Percentiles rank a stretch among this genome's conserved stretches.
Conservation (phyloP, 441 rosid genomes). For the Erodium chrysanthum region DNA sequence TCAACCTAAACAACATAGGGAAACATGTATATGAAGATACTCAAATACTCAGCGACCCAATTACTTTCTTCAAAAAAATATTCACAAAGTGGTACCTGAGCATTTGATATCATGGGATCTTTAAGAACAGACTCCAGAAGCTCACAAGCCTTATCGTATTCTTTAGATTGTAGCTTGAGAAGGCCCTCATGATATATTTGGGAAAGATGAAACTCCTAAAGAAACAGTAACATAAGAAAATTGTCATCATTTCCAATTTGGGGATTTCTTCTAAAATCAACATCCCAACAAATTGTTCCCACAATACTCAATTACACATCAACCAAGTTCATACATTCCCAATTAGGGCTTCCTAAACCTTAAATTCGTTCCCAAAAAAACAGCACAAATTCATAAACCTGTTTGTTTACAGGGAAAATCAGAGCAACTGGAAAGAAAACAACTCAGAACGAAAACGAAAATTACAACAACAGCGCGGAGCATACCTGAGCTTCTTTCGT, state of each 20-base stretch:
- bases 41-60: neutral
- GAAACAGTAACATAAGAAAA: neutral
- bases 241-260: neutral
- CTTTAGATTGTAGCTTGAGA: constrained; percentile 77
- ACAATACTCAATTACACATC: constrained; percentile 1
- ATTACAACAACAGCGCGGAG: constrained; percentile 8
- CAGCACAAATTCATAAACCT: neutral
- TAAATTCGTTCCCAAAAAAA: neutral
- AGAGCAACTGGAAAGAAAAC: neutral
- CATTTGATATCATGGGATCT: constrained; percentile 69
- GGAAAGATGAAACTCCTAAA: constrained; percentile 85
- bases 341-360: constrained; percentile 2
- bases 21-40: neutral
- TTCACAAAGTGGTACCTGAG: constrained; percentile 40
- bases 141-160: constrained; percentile 65
- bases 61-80: neutral
- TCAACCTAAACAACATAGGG: constrained; percentile 42
- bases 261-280: neutral
- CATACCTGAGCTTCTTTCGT: constrained; percentile 93
- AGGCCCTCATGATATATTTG: constrained; percentile 91
- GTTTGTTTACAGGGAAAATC: constrained; percentile 8
- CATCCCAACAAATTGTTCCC: constrained; percentile 2
- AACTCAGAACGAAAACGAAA: neutral
- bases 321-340: constrained; percentile 7
- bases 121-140: constrained; percentile 70